phyloP scores from a whole-genome alignment of 106 monocot genomes.

The Dactylorhiza incarnata region DNA sequence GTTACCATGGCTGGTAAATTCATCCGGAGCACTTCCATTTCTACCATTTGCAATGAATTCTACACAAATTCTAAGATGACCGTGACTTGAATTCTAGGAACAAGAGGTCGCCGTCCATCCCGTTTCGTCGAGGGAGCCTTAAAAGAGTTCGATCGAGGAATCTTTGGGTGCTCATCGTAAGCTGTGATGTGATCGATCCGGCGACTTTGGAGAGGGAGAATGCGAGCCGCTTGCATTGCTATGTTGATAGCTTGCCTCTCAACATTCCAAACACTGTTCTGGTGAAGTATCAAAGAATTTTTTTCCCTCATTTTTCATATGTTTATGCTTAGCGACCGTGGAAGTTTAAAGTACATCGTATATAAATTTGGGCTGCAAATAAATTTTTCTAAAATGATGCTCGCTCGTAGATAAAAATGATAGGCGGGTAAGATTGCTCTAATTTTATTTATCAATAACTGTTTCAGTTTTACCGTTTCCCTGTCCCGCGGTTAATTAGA shows the following conservation, averaged over 20 bases:
- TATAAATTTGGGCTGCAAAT: too few relatives aligned
- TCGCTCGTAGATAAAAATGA: too few relatives aligned
- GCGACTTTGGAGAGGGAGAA: slow-evolving; percentile 62
- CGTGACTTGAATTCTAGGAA: slow-evolving; percentile 37
- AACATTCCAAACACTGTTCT: slow-evolving; percentile 78
- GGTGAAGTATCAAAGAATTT: too few relatives aligned
- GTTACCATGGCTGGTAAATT: slow-evolving; percentile 79
- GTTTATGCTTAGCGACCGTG: too few relatives aligned
- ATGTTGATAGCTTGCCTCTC: slow-evolving; percentile 74
- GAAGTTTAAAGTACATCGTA: too few relatives aligned
- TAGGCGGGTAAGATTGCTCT: too few relatives aligned
- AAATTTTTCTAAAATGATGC: too few relatives aligned
- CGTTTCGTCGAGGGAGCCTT: slow-evolving; percentile 84
- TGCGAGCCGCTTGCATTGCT: slow-evolving; percentile 53
- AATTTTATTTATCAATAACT: too few relatives aligned
- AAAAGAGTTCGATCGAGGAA: slow-evolving; percentile 77
- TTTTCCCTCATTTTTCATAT: too few relatives aligned
- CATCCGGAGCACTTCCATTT: neutral
- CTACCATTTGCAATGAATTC: neutral
- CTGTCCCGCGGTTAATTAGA: too few relatives aligned
- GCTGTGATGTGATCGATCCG: slow-evolving; percentile 56
- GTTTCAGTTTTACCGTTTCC: too few relatives aligned
- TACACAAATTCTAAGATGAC: neutral
- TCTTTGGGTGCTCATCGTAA: slow-evolving; percentile 75
- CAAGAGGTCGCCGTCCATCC: slow-evolving; percentile 65